Conservation (phyloP, 2,329 filamentous ascomycete species). For the Botrytis byssoidea region DNA sequence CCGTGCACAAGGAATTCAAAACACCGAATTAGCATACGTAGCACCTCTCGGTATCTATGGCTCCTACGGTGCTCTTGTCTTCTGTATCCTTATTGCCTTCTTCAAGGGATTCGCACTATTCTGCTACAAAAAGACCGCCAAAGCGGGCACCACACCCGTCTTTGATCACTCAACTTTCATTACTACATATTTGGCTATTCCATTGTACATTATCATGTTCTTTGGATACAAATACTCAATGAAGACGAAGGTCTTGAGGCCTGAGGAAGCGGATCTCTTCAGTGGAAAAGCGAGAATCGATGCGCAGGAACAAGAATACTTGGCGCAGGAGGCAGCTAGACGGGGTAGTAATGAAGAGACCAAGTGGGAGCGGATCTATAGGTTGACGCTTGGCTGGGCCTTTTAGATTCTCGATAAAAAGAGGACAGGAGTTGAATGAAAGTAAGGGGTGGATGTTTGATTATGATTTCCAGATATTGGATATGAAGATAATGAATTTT, state of each 20-base stretch:
- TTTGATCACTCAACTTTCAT: slow-evolving; percentile 67
- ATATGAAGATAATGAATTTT: not conserved
- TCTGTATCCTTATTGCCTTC: slow-evolving; percentile 71
- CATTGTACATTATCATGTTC: slow-evolving; percentile 59
- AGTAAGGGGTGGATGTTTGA: not conserved
- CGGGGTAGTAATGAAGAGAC: slow-evolving; percentile 24
- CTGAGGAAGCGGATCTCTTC: slow-evolving; percentile 55
- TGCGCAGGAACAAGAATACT: slow-evolving; percentile 51
- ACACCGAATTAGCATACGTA: slow-evolving; percentile 60
- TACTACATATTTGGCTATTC: slow-evolving; percentile 62
- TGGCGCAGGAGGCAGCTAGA: slow-evolving; percentile 30
- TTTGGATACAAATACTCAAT: slow-evolving; percentile 53
- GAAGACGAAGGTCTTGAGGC: slow-evolving; percentile 46
- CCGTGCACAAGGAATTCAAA: slow-evolving; percentile 56
- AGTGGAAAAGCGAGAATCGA: slow-evolving; percentile 60
- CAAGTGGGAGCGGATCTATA: slow-evolving; percentile 22
- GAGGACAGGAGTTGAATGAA: not conserved
- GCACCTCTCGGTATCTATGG: slow-evolving; percentile 73
- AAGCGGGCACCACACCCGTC: slow-evolving; percentile 47
- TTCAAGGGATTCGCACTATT: slow-evolving; percentile 85
- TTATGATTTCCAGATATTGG: not conserved
- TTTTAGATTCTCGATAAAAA: slow-evolving; percentile 5
- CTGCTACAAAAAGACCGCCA: slow-evolving; percentile 27
- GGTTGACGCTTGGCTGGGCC: slow-evolving; percentile 23
- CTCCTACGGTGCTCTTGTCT: slow-evolving; percentile 64